Evolutionary conservation across 768 basidiomycete species (phyloP).

Genomic region (Kondoa malvinella): DNA sequence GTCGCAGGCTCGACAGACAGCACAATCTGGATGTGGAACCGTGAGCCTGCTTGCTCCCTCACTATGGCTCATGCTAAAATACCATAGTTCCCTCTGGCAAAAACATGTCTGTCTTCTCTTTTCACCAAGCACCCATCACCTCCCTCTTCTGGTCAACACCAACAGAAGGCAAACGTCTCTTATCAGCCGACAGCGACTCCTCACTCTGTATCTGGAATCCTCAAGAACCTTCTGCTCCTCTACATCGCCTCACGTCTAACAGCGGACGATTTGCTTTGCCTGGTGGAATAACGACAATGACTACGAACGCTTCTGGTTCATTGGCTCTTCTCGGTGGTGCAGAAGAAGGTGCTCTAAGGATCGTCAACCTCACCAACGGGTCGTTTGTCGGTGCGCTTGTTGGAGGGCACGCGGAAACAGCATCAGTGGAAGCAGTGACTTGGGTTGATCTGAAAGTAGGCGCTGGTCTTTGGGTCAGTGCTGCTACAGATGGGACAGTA

Average conservation of each 20-base stretch:
- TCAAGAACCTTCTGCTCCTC: slow-evolving; percentile 47
- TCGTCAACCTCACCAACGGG: slow-evolving; percentile 73
- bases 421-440: slow-evolving; percentile 70
- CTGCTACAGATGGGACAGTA: slow-evolving; percentile 81
- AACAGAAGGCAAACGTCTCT: slow-evolving; percentile 75
- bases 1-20: slow-evolving; percentile 84
- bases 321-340: slow-evolving; percentile 81
- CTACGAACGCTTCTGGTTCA: slow-evolving; percentile 66
- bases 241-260: slow-evolving; percentile 58
- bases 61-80: slow-evolving; percentile 12
- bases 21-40: slow-evolving; percentile 92
- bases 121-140: slow-evolving; percentile 66
- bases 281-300: slow-evolving; percentile 64
- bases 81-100: slow-evolving; percentile 76
- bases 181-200: slow-evolving; percentile 71
- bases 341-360: slow-evolving; percentile 55
- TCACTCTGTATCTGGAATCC: slow-evolving; percentile 83
- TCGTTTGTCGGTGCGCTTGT: slow-evolving; percentile 59
- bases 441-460: slow-evolving; percentile 54
- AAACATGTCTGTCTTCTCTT: slow-evolving; percentile 89
- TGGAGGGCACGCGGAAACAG: slow-evolving; percentile 59
- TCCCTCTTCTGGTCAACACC: slow-evolving; percentile 61
- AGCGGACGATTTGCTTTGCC: slow-evolving; percentile 62
- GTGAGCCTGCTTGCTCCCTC: slow-evolving; percentile 38
- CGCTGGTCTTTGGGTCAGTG: slow-evolving; percentile 48